Conservation (phyloP, 768 basidiomycete genomes). For the Serpula lacrymans region DNA sequence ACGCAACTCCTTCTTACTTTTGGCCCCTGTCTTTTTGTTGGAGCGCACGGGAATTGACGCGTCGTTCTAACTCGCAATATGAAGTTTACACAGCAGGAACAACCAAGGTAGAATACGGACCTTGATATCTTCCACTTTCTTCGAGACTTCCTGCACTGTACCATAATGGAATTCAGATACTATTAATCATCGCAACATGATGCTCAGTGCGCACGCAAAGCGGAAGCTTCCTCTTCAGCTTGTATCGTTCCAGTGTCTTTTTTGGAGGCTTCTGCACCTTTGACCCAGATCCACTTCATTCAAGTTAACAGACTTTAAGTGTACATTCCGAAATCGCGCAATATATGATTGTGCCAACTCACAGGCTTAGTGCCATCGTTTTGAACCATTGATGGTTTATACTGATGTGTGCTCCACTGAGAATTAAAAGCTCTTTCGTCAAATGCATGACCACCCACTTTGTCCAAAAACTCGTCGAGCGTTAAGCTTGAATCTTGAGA, state of each 20-base stretch:
- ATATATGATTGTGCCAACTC: constrained; percentile 23
- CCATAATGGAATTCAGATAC: constrained; percentile 1
- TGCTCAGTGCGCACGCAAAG: constrained; percentile 42
- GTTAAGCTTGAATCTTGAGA: constrained; percentile 35
- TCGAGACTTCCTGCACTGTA: constrained; percentile 56
- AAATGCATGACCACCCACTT: constrained; percentile 33
- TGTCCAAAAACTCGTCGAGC: constrained; percentile 52
- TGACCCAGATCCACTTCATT: constrained; percentile 67
- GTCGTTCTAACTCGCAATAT: constrained; percentile 51
- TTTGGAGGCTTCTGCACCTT: constrained; percentile 12
- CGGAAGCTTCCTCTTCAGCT: constrained; percentile 46
- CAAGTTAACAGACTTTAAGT: not conserved
- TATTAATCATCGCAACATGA: not conserved
- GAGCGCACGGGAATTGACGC: constrained; percentile 60
- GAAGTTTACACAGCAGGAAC: constrained; percentile 6
- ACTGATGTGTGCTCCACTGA: constrained; percentile 37
- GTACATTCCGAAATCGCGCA: not conserved
- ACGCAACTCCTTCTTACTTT: constrained; percentile 72
- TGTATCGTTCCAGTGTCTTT: constrained; percentile 9
- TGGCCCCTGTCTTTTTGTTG: constrained; percentile 68
- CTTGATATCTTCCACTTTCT: constrained; percentile 59
- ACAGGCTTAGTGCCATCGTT: constrained; percentile 77
- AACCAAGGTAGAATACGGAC: constrained; percentile 23
- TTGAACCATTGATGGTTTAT: constrained; percentile 74
- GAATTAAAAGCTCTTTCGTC: not conserved